These are phyloP conservation scores for Helichrysum umbraculigerum DNA, from an alignment of 129 eudicot genomes.

Conservation along the genomic window DNA sequence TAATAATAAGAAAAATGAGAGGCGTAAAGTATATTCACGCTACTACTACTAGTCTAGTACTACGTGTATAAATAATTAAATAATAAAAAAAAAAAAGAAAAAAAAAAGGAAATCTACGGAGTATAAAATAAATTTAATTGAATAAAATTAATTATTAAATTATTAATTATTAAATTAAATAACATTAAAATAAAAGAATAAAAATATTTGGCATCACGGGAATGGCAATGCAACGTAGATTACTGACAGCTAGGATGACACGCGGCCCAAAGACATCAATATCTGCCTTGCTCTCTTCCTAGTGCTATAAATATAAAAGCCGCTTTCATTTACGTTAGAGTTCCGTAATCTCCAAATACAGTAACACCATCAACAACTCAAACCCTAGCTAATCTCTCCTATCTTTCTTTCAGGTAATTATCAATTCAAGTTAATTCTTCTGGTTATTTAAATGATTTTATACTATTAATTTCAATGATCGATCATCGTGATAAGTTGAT, in stretches of 20 bases:
- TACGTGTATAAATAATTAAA: too few species aligned
- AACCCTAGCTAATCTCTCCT: slow-evolving; percentile 14
- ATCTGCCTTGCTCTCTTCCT: background rate
- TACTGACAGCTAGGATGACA: slow-evolving; percentile 35
- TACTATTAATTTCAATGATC: background rate
- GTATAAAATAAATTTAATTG: too few species aligned
- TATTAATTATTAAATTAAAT: too few species aligned
- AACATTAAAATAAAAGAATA: background rate
- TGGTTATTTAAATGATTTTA: background rate
- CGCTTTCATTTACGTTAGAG: background rate
- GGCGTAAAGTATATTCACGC: too few species aligned
- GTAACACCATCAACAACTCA: slow-evolving; percentile 11
- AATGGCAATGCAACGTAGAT: slow-evolving; percentile 19
- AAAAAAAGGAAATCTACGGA: too few species aligned
- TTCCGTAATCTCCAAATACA: slow-evolving; percentile 17
- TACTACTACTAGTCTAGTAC: too few species aligned
- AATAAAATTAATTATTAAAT: too few species aligned
- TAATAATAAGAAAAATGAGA: too few species aligned
- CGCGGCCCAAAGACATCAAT: slow-evolving; percentile 22
- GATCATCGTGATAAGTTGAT: background rate
- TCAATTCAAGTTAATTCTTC: background rate
- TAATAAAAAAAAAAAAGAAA: too few species aligned
- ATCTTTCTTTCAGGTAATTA: slow-evolving; percentile 21
- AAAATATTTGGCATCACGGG: background rate
- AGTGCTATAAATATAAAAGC: slow-evolving; percentile 19